Evolutionary conservation across 75 land plant species (phyloP), one percentile per base, ranked within the genome.

Genomic region (Ceratopteris richardii): DNA sequence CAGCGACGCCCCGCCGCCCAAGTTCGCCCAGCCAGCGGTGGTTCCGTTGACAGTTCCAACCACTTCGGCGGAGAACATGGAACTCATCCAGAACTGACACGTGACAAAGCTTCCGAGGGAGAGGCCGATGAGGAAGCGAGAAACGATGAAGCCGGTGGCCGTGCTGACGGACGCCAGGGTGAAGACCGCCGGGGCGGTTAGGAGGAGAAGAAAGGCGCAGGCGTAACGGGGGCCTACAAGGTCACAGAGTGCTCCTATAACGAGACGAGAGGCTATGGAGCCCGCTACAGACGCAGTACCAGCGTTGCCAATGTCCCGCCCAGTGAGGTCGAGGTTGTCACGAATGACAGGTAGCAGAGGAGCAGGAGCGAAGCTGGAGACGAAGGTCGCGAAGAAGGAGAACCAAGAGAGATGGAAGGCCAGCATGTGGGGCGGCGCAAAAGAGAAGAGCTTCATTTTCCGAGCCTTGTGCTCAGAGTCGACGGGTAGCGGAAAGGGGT

Each of bases 1-100:
- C 63, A 85, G 94, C 19, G 90, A 82, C 0, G 82, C 92, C n/a
- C 94, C 95, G 0, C 95, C 95, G 7, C 95, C 95, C 73, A 89
- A 66, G 57, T 89, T 80, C 0, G 92, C 95, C 95, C 92, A 89
- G 0, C 92, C 92, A 0, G 77, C 95, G 0, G 96, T 81, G 11
- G 71, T 65, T 1, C 82, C 93, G 36, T 90, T 90, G 29, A 74
- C 93, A 2, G 73, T 57, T 10, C 93, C 93, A 41, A 87, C 80
- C 26, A 83, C 87, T 80, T 75, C 63, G 60, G 74, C 39, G 51
- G 70, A 76, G 69, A 90, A 90, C 96, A 83, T 90, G 17, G 82
- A 66, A 62, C 93, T 90, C 93, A 83, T 90, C 96, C 93, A 87
- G 69, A 68, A 90, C 67, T 87, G 85, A 71, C 88, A 83, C 7